Evolutionary conservation across 225 moss, liverwort and hornwort genomes (phyloP), one percentile per base, ranked within the genome.

Genomic region (Anthoceros angustus): DNA sequence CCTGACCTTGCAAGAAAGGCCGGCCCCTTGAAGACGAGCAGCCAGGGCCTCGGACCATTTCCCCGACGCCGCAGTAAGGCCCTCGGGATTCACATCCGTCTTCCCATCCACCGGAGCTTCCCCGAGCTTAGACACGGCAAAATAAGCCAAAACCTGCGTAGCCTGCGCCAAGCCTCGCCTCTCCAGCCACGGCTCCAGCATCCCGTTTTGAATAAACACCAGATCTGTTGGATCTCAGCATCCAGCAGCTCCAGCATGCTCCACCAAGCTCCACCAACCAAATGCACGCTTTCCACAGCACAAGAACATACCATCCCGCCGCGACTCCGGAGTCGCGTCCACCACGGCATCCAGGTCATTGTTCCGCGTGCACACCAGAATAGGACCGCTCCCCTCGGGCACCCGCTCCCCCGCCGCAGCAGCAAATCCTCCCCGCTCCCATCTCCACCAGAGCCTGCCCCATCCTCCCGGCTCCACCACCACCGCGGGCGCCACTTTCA

Each of bases 191-290:
- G 91, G 88, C 68, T 79, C 82, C 69, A 98, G 75, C 88, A 98
- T 98, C 40, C 95, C 90, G 43, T 94, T 94, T 84, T 94, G 87
- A 25, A 94, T 70, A 43, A 90, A 90, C 40, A 94, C 94, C 62
- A 90, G 77, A 73, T 94, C 90, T 85, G 85, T 67, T 80, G 72
- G 62, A 62, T 65, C 43, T 85, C 66, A 82, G 67, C 74, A 42
- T 48, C 66, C 21, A 55, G 71, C 67, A 63, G 41, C 43, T 41
- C 25, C 49, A 41, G 8, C n/a, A n/a, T n/a, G n/a, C n/a, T n/a
- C n/a, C n/a, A n/a, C n/a, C n/a, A n/a, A 12, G 73, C 21, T 21
- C 9, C 67, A 48, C 20, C 67, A 48, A 7, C 7, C 20, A 43
- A 21, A 32, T 15, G 46, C 26, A 3, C n/a, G 42, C 42, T n/a